Evolutionary conservation across 345 rosid genomes (phyloP).

Genomic region (Acer saccharum): DNA sequence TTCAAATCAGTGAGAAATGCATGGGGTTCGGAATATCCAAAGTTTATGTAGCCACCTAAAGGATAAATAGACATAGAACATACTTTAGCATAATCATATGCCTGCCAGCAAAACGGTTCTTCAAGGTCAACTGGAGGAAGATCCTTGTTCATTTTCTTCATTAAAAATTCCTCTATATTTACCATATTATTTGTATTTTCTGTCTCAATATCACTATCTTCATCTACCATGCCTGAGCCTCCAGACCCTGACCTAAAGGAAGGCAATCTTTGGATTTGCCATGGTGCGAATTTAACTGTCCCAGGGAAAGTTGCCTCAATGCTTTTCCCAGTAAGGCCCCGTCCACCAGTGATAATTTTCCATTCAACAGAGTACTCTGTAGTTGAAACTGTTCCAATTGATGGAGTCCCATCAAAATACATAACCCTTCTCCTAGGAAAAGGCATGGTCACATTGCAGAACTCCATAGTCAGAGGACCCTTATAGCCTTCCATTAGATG

Average conservation of each 20-base stretch:
- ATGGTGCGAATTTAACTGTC: constrained; percentile 84
- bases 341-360: constrained; percentile 76
- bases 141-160: constrained; percentile 83
- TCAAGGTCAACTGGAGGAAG: constrained; percentile 87
- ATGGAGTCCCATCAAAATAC: constrained; percentile 86
- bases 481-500: constrained; percentile 84
- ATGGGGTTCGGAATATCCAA: constrained; percentile 1
- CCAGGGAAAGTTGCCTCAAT: constrained; percentile 91
- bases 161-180: constrained; percentile 71
- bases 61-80: constrained; percentile 22
- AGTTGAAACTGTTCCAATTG: constrained; percentile 72
- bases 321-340: constrained; percentile 75
- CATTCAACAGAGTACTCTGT: constrained; percentile 90
- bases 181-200: constrained; percentile 68
- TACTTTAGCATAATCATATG: constrained; percentile 89
- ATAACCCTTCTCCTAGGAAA: constrained; percentile 82
- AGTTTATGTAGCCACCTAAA: constrained; percentile 13
- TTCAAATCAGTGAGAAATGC: constrained; percentile 8
- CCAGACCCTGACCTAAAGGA: constrained; percentile 36
- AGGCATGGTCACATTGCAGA: constrained; percentile 89
- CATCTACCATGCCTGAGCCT: constrained; percentile 48
- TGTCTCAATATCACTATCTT: constrained; percentile 72
- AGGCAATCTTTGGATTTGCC: constrained; percentile 54
- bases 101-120: constrained; percentile 97
- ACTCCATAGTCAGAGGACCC: constrained; percentile 82